phyloP scores from a whole-genome alignment of 805 yeast genomes.

The Pichia deserticola region DNA sequence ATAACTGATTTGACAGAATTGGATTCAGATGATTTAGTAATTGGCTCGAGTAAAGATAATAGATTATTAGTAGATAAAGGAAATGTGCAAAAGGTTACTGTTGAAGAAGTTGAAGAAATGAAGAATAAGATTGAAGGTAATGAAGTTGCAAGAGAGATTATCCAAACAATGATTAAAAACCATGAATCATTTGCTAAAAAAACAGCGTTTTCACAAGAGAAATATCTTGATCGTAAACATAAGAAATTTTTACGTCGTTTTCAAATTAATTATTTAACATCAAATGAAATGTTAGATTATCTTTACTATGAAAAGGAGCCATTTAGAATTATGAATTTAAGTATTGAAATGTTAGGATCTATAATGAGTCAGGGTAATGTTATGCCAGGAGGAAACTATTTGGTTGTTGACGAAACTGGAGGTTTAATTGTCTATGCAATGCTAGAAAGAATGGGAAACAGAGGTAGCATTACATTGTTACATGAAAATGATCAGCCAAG shows the following conservation, averaged over 20 bases:
- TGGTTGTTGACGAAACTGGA: conserved; percentile 90
- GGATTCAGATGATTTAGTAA: conserved; percentile 19
- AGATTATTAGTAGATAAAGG: conserved; percentile 63
- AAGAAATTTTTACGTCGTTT: conserved; percentile 84
- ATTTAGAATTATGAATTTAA: conserved; percentile 64
- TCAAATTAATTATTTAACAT: conserved; percentile 68
- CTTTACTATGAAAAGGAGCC: conserved; percentile 68
- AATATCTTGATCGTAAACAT: conserved; percentile 85
- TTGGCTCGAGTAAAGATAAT: conserved; percentile 32
- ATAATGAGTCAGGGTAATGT: conserved; percentile 73
- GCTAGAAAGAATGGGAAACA: conserved; percentile 86
- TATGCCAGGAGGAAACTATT: conserved; percentile 81
- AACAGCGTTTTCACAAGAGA: conserved; percentile 84
- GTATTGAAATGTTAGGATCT: conserved; percentile 77
- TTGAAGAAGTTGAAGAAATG: conserved; percentile 77
- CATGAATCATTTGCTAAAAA: conserved; percentile 86
- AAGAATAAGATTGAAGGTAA: conserved; percentile 62
- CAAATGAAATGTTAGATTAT: conserved; percentile 64
- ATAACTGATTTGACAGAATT: conserved; percentile 16
- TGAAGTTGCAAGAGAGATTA: conserved; percentile 65
- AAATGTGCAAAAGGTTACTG: conserved; percentile 62
- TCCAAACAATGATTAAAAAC: conserved; percentile 71
- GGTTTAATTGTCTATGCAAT: conserved; percentile 81
- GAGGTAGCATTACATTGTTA: conserved; percentile 55
- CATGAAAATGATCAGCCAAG: conserved; percentile 96